Evolutionary conservation across 768 basidiomycete species (phyloP), one percentile per base, ranked within the genome.

Genomic region (Phallus indusiatus): DNA sequence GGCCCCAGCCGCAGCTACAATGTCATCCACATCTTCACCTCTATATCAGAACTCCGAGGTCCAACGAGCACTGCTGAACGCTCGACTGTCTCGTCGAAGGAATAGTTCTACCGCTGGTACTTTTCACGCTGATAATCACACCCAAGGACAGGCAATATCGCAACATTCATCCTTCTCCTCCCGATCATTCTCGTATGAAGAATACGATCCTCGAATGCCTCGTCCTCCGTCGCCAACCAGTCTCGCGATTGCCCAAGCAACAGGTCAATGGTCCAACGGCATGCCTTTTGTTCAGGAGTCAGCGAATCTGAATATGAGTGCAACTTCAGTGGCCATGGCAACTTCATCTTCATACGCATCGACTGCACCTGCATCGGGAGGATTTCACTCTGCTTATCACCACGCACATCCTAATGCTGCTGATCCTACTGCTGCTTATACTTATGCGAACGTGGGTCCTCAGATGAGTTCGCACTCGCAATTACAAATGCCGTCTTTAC

Each of bases 221-320:
- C 70, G 69, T 4, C 57, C 74, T 11, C 61, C 72, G 59, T 78
- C 74, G 16, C 75, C 78, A 17, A 76, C 78, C 8, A 77, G 81
- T n/a, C 64, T 73, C 50, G 77, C 73, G 22, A 78, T 75, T 33
- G 78, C 78, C 42, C 70, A 70, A 53, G 76, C 75, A 42, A 78
- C 75, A 2, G 78, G 75, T 7, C 79, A 79, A 60, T 66, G 65
- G 60, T 52, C 69, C 10, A 69, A 69, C 47, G 65, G 63, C 14
- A 64, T 68, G 9, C 62, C 57, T 8, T 51, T 28, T 28, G 28
- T 28, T 28, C 28, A 28, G 2, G 28, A 28, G 2, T 28, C 28
- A 7, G 28, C 28, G 28, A 28, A 28, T 28, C 2, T 28, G 28
- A 28, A 28, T 28, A 28, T 28, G 28, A 28, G 7, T 28, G 7